phyloP scores from a whole-genome alignment of 345 rosid genomes.

The Citrus maxima region DNA sequence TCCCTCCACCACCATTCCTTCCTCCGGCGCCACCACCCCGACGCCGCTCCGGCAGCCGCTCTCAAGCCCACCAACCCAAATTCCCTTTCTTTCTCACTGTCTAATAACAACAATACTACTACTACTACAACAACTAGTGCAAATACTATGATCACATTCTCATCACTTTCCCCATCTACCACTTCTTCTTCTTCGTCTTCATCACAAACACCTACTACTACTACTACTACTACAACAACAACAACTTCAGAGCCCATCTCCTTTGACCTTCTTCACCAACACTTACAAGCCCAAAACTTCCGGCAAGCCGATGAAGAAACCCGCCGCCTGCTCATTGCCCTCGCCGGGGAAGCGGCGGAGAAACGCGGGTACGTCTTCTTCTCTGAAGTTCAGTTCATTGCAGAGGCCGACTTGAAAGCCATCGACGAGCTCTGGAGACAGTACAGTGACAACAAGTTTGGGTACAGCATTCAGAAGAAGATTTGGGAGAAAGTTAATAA shows the following conservation, averaged over 20 bases:
- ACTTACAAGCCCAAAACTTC: conserved; percentile 61
- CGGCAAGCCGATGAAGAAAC: conserved; percentile 90
- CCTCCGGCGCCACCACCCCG: conserved; percentile 10
- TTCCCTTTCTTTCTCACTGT: conserved; percentile 14
- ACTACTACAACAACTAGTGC: conserved; percentile 19
- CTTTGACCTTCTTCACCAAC: conserved; percentile 61
- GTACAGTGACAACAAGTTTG: conserved; percentile 67
- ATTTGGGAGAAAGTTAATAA: conserved; percentile 58
- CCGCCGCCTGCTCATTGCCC: conserved; percentile 71
- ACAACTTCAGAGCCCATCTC: conserved; percentile 33
- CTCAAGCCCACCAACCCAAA: conserved; percentile 30
- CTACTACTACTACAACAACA: conserved; percentile 28
- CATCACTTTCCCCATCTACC: conserved; percentile 23
- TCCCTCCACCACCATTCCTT: conserved; percentile 41
- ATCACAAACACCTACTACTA: conserved; percentile 33
- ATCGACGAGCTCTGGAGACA: conserved; percentile 75
- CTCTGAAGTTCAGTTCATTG: conserved; percentile 83
- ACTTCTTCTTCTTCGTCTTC: conserved; percentile 14
- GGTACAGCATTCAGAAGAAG: conserved; percentile 76
- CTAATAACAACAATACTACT: conserved; percentile 25
- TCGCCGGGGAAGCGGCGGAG: conserved; percentile 72
- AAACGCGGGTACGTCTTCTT: conserved; percentile 93
- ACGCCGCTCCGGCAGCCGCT: conserved; percentile 17
- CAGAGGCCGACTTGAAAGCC: conserved; percentile 51
- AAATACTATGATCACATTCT: conserved; percentile 6